Percentiles rank a stretch among this genome's conserved stretches.
Evolutionary conservation across 306 rosid genomes (phyloP).

Genomic region (Trifolium dubium): DNA sequence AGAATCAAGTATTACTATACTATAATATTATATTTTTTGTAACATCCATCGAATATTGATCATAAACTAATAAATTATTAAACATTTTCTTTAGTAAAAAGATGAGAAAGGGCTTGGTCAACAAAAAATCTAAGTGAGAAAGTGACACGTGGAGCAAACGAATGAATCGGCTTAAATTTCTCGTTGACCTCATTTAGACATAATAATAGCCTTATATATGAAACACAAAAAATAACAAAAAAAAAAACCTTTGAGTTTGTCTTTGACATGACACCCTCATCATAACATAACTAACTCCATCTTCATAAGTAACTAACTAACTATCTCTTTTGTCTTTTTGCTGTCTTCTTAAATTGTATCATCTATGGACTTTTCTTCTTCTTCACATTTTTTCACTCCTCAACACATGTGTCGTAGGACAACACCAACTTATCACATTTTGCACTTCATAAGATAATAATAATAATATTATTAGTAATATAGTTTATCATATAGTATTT

Average conservation of each 20-base stretch:
- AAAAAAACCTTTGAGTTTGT: conserved; percentile 32
- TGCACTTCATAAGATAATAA: not conserved
- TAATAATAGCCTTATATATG: conserved; percentile 34
- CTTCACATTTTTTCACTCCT: conserved; percentile 23
- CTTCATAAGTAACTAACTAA: not conserved
- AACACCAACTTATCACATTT: conserved; percentile 33
- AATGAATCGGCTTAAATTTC: conserved; percentile 46
- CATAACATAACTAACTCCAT: conserved; percentile 33
- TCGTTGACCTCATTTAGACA: conserved; percentile 56
- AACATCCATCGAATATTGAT: not conserved
- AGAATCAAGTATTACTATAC: not conserved
- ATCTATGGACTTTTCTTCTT: conserved; percentile 32
- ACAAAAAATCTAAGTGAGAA: conserved; percentile 40
- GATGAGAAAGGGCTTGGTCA: conserved; percentile 36
- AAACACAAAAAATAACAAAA: not conserved
- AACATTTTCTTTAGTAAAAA: no score
- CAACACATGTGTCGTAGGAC: not conserved
- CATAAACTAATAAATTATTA: no score
- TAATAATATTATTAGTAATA: no score
- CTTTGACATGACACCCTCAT: conserved; percentile 47
- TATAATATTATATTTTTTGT: not conserved
- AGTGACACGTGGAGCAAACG: conserved; percentile 26
- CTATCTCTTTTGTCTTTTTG: not conserved
- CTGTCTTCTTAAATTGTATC: conserved; percentile 17
- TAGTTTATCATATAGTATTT: not conserved